These are phyloP conservation scores for Oryza rufipogon DNA, from an alignment of 176 grass and related monocot genomes.

Conservation along the genomic window DNA sequence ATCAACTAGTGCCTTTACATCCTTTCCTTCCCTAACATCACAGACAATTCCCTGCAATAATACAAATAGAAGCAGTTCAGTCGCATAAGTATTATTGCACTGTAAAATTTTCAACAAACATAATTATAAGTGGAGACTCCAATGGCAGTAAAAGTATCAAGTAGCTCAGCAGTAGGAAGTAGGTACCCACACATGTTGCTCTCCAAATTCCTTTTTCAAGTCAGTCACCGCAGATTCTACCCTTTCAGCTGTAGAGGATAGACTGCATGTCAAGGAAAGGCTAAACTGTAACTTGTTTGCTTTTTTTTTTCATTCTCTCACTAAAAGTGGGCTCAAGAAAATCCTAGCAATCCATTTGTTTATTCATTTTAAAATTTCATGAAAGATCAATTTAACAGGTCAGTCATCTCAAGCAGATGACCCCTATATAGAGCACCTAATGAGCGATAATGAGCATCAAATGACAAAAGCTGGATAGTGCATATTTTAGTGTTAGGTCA, in stretches of 20 bases:
- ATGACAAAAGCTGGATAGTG: not conserved
- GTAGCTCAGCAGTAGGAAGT: constrained; percentile 56
- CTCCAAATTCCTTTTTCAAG: constrained; percentile 82
- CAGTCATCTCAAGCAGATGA: constrained; percentile 3
- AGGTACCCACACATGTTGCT: constrained; percentile 98
- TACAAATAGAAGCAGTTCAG: constrained; percentile 35
- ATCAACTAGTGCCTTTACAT: constrained; percentile 84
- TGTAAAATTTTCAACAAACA: constrained; percentile 27
- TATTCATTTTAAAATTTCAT: not conserved
- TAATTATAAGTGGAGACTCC: constrained; percentile 5
- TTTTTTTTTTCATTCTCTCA: constrained; percentile 1
- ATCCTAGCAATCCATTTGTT: not conserved
- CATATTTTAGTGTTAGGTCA: not conserved
- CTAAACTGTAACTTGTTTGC: constrained; percentile 40
- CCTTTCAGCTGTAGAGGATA: constrained; percentile 71
- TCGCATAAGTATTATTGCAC: not conserved
- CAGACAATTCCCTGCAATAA: constrained; percentile 73
- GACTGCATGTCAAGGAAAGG: constrained; percentile 56
- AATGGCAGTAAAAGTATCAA: constrained; percentile 34
- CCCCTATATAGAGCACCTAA: not conserved
- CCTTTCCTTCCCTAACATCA: constrained; percentile 92
- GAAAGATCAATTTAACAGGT: not conserved
- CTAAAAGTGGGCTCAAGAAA: not conserved
- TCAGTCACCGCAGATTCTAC: constrained; percentile 64
- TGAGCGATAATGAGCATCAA: not conserved